Evolutionary conservation across 2,329 filamentous ascomycete genomes (phyloP).

Genomic region (Remersonia thermophila): DNA sequence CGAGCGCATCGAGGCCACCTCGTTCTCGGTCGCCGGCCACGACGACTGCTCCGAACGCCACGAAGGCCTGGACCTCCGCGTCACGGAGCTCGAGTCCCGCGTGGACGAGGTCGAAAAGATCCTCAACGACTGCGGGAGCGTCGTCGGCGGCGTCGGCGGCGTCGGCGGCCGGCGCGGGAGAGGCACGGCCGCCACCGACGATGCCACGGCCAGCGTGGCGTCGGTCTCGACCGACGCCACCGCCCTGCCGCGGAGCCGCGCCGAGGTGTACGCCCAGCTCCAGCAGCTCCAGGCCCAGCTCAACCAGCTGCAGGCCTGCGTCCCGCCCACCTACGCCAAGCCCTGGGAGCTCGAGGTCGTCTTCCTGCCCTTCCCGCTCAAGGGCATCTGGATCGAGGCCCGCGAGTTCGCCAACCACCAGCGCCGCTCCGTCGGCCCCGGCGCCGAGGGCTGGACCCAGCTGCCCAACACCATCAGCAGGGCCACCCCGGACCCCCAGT

Average conservation of each 20-base stretch:
- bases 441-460: conserved; percentile 43
- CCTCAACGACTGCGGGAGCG: conserved; percentile 34
- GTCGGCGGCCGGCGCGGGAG: conserved; percentile 13
- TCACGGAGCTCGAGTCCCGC: conserved; percentile 56
- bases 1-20: conserved; percentile 56
- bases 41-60: conserved; percentile 59
- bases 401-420: conserved; percentile 32
- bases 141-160: conserved; percentile 25
- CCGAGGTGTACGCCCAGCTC: conserved; percentile 38
- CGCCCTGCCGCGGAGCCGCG: conserved; percentile 27
- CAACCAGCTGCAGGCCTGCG: conserved; percentile 41
- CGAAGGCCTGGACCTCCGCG: conserved; percentile 52
- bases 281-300: conserved; percentile 38
- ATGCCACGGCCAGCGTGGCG: conserved; percentile 32
- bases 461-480: conserved; percentile 36
- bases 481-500: conserved; percentile 33
- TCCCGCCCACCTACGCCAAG: conserved; percentile 46
- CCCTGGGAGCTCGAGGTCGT: conserved; percentile 70
- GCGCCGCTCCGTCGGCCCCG: conserved; percentile 20
- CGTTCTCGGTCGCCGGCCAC: conserved; percentile 52
- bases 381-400: conserved; percentile 40
- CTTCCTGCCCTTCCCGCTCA: conserved; percentile 56
- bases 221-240: conserved; percentile 34
- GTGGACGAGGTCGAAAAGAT: conserved; percentile 47
- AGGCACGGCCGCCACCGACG: conserved; percentile 22